Evolutionary conservation across 1,284 basidiomycete species (phyloP).

Genomic region (Cystobasidium slooffiae): DNA sequence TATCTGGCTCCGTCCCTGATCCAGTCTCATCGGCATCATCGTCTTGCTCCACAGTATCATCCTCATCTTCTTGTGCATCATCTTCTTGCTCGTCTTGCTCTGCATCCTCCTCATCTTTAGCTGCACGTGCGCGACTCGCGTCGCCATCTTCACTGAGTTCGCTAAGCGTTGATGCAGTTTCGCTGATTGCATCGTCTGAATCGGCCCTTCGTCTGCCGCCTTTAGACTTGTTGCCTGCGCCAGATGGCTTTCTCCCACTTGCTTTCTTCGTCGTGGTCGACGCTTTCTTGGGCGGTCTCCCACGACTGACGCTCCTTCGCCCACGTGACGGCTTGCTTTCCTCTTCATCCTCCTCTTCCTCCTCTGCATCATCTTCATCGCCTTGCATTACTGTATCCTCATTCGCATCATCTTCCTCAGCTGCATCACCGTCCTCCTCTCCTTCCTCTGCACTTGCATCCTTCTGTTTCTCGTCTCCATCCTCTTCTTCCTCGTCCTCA

Average conservation of each 20-base stretch:
- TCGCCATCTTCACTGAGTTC: slow-evolving; percentile 37
- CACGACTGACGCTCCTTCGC: neutral
- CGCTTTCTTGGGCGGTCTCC: neutral
- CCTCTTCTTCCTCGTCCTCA: neutral
- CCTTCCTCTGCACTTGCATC: slow-evolving; percentile 5
- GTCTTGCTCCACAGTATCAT: slow-evolving; percentile 1
- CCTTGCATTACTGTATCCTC: neutral
- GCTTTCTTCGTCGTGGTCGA: neutral
- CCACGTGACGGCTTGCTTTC: neutral
- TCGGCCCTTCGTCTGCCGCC: neutral
- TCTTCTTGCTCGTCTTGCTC: slow-evolving; percentile 8
- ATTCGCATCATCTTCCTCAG: neutral
- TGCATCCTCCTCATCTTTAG: neutral
- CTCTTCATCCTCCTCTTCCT: slow-evolving; percentile 3
- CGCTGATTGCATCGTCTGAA: slow-evolving; percentile 26
- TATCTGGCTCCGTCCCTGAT: slow-evolving; percentile 16
- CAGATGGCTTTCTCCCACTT: neutral
- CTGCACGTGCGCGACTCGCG: neutral
- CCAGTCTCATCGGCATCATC: slow-evolving; percentile 15
- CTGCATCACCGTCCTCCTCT: neutral
- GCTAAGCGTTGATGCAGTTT: slow-evolving; percentile 36
- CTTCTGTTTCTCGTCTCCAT: neutral
- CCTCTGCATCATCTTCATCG: slow-evolving; percentile 13
- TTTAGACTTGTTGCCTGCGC: neutral
- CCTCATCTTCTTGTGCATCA: slow-evolving; percentile 5